Percentiles rank a stretch among this genome's conserved stretches.
Conservation (phyloP, 495 filamentous ascomycete genomes). For the Penicillium nucicola region DNA sequence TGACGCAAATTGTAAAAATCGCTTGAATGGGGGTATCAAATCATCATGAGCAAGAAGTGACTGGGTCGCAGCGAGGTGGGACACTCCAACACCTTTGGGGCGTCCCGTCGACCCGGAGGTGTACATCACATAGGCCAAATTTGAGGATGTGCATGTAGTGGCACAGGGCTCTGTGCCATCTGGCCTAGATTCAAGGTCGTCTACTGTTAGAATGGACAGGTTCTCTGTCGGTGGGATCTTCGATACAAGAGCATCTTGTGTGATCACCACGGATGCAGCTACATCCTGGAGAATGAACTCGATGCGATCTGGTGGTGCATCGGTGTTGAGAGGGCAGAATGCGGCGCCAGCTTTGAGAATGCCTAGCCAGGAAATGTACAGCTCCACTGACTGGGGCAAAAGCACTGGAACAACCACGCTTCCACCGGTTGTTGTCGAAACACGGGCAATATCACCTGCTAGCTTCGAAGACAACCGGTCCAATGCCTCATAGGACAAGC, state of each 20-base stretch:
- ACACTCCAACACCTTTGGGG: constrained; percentile 80
- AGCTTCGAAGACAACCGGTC: constrained; percentile 53
- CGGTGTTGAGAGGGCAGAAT: constrained; percentile 74
- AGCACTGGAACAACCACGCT: constrained; percentile 64
- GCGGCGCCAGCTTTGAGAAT: constrained; percentile 74
- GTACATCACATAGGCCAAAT: constrained; percentile 86
- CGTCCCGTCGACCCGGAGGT: constrained; percentile 86
- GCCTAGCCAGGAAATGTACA: constrained; percentile 70
- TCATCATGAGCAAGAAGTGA: constrained; percentile 72
- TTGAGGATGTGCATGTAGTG: constrained; percentile 12
- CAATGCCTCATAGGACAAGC: constrained; percentile 57
- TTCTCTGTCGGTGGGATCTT: constrained; percentile 13
- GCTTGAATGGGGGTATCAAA: constrained; percentile 65
- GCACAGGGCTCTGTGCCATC: constrained; percentile 7
- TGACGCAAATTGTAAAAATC: constrained; percentile 84
- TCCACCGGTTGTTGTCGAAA: constrained; percentile 12
- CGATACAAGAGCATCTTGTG: constrained; percentile 25
- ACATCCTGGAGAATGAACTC: constrained; percentile 72
- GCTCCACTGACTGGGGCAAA: constrained; percentile 62
- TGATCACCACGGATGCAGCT: constrained; percentile 53
- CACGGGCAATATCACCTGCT: constrained; percentile 42
- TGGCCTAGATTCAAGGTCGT: constrained; percentile 13
- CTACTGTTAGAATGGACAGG: constrained; percentile 28
- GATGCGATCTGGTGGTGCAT: constrained; percentile 68
- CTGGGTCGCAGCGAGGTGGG: constrained; percentile 73